Base-by-base conservation (phyloP, 2,329 filamentous ascomycete genomes). In the Fusarium sp. region DNA sequence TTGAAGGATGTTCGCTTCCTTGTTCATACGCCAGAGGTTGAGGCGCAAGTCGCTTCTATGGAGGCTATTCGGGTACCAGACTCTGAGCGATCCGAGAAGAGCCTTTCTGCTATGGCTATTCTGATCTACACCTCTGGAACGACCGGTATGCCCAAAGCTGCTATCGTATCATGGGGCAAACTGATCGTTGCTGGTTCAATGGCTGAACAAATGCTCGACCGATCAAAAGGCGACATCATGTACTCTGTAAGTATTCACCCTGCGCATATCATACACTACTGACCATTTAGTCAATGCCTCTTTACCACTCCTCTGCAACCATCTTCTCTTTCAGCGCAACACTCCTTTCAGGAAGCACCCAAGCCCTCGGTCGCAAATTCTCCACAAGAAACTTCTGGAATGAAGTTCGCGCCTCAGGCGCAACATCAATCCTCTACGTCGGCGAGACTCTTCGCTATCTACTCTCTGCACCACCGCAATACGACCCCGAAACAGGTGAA, bases 121-220 rank as follows among this genome's bases (percentile, higher is more conserved):
- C 85, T 97, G 68, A 94, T 97, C 71, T 97, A 92, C 78, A 97
- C 94, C 0, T 94, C 91, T 30, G 94, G 94, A 20, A 97, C 94
- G 0, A 97, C 94, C 0, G 94, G 94, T 2, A 81, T 97, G 68
- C 93, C 94, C 12, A 97, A 97, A 76, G 88, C 91, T 0, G 92
- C 92, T 13, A 89, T 94, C 51, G 87, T 94, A 3, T 88, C 89
- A n/a, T 94, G 91, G 91, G 83, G 81, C 24, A 94, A 94, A 77
- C 80, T 86, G 57, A 85, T 85, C 55, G 76, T 85, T 2, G 88
- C 85, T 2, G 83, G 74, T 2, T 77, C 63, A 30, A 67, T 77
- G 46, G 66, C 74, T 0, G 72, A 74, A 20, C 74, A 71, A 6
- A 90, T 90, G 79, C 81, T 93, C 32, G 81, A 82, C 7, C 82